phyloP scores from a whole-genome alignment of 306 rosid species.

The Vachellia pachyceras region DNA sequence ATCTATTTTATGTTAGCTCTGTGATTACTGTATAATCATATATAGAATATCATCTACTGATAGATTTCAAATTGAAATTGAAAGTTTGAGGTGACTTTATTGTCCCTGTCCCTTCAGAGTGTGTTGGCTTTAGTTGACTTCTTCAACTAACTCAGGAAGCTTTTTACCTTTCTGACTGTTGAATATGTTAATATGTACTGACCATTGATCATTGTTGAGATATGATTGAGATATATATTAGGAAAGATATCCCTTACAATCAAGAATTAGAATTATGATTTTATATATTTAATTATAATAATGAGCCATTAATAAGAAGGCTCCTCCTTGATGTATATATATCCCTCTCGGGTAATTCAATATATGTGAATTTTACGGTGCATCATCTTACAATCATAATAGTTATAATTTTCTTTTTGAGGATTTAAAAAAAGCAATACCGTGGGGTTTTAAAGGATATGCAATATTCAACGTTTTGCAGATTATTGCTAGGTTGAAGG shows the following conservation, averaged over 20 bases:
- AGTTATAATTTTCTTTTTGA: constrained; percentile 1
- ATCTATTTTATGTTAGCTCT: constrained; percentile 7
- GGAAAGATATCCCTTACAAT: too few relatives aligned
- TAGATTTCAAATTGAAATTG: constrained; percentile 19
- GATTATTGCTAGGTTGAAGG: constrained; percentile 76
- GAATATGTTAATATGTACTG: constrained; percentile 12
- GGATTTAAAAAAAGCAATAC: constrained; percentile 28
- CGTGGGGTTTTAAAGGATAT: constrained; percentile 29
- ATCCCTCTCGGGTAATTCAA: too few relatives aligned
- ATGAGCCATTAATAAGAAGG: too few relatives aligned
- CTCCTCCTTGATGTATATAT: too few relatives aligned
- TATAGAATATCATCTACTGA: not conserved
- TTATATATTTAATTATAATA: too few relatives aligned
- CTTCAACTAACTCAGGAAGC: constrained; percentile 21
- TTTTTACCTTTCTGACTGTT: constrained; percentile 11
- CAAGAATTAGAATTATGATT: too few relatives aligned
- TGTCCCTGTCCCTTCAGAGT: not conserved
- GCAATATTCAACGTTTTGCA: constrained; percentile 49
- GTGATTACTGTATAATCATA: not conserved
- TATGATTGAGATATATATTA: too few relatives aligned
- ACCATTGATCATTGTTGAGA: too few relatives aligned
- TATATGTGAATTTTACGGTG: too few relatives aligned
- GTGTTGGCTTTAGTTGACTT: constrained; percentile 27
- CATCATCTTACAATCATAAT: too few relatives aligned
- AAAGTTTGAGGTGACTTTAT: constrained; percentile 4